Evolutionary conservation across 2,329 filamentous ascomycete species (phyloP).

Genomic region (Neonectria sp.): DNA sequence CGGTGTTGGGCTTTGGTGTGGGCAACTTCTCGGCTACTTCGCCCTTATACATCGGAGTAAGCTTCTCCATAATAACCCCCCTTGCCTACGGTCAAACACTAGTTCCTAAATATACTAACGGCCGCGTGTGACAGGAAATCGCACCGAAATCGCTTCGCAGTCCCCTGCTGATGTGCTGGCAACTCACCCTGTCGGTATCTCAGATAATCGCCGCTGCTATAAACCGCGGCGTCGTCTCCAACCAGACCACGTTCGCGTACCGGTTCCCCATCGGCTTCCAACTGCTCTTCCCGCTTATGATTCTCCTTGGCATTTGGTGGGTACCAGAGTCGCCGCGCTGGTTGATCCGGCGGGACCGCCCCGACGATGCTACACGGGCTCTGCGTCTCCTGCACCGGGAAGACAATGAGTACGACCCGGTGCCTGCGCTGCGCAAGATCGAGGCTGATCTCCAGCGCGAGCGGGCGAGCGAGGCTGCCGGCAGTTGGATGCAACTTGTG

Average conservation of each 20-base stretch:
- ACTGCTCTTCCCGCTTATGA: conserved; percentile 44
- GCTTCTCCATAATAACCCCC: conserved; percentile 5
- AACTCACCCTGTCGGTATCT: conserved; percentile 55
- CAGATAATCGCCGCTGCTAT: conserved; percentile 55
- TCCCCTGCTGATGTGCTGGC: conserved; percentile 57
- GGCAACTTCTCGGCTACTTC: conserved; percentile 57
- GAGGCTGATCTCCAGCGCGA: conserved; percentile 60
- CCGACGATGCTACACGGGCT: conserved; percentile 57
- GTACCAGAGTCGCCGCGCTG: conserved; percentile 50
- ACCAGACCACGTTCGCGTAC: conserved; percentile 50
- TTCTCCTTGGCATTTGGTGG: conserved; percentile 42
- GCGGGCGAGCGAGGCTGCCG: conserved; percentile 46
- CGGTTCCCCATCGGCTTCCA: conserved; percentile 53
- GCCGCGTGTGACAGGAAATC: conserved; percentile 39
- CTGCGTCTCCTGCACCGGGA: conserved; percentile 60
- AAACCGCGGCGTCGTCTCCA: conserved; percentile 48
- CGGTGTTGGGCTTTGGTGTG: conserved; percentile 48
- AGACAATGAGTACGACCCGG: conserved; percentile 55
- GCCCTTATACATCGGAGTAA: conserved; percentile 54
- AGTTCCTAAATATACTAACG: not conserved
- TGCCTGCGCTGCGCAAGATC: conserved; percentile 56
- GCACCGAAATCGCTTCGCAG: conserved; percentile 52
- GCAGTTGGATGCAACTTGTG: conserved; percentile 58
- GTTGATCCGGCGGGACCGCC: conserved; percentile 55
- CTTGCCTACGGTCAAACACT: not conserved